These are phyloP conservation scores for Sporothrix brasiliensis DNA, from an alignment of 2,329 filamentous ascomycete genomes.

Conservation along the genomic window DNA sequence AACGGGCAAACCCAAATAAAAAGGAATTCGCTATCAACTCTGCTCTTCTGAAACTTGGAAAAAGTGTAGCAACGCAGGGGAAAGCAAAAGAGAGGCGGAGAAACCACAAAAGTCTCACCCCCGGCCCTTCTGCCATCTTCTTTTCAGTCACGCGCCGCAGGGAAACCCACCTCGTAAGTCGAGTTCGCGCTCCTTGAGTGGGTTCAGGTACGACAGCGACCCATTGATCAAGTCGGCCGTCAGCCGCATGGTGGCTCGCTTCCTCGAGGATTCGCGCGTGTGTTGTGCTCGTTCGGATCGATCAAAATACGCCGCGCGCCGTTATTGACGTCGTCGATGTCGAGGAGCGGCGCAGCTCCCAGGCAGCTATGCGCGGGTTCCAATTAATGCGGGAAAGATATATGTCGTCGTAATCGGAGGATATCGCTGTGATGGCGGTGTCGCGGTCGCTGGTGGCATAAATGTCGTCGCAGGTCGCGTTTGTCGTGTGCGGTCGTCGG, in stretches of 20 bases:
- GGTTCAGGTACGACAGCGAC: constrained; percentile 97
- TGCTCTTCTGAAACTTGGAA: constrained; percentile 55
- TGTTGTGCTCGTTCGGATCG: neutral
- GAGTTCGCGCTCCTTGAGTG: constrained; percentile 97
- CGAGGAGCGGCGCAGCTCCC: neutral
- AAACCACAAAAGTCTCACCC: neutral
- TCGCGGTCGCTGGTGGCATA: neutral
- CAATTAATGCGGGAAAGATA: no score
- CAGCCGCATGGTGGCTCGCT: constrained; percentile 73
- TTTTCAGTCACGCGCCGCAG: constrained; percentile 21
- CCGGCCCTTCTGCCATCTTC: neutral
- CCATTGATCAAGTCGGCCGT: constrained; percentile 91
- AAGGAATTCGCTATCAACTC: constrained; percentile 74
- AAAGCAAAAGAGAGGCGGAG: neutral
- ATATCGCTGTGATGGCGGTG: neutral
- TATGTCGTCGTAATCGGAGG: neutral
- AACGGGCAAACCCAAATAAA: constrained; percentile 42
- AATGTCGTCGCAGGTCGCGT: constrained; percentile 6
- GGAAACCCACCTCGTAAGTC: constrained; percentile 91
- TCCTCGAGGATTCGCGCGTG: neutral
- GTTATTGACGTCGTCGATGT: constrained; percentile 7
- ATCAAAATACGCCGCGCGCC: neutral
- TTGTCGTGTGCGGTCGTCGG: constrained; percentile 12
- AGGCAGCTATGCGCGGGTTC: neutral
- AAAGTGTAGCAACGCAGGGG: constrained; percentile 71